A percentile compares a stretch with the other conserved stretches of the same genome.
These are phyloP conservation scores for Candida ovalis DNA, from an alignment of 805 yeast genomes.

Conservation along the genomic window DNA sequence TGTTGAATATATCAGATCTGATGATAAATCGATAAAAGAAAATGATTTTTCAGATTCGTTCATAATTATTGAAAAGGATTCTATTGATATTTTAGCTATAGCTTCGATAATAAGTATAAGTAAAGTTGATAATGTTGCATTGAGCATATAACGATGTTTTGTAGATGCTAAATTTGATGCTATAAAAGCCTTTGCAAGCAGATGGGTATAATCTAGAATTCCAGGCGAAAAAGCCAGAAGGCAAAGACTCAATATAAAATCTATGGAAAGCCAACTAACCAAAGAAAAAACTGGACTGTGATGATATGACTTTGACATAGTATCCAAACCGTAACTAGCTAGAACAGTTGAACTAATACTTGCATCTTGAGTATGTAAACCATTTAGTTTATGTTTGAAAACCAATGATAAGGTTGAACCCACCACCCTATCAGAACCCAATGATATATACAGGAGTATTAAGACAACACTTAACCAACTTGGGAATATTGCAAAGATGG, in stretches of 20 bases:
- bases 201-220: conserved; percentile 23
- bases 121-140: conserved; percentile 26
- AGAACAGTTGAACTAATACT: not conserved
- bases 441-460: conserved; percentile 18
- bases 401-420: conserved; percentile 26
- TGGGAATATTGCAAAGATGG: conserved; percentile 27
- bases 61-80: conserved; percentile 2
- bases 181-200: conserved; percentile 32
- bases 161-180: conserved; percentile 32
- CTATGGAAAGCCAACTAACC: conserved; percentile 13
- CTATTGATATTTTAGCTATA: conserved; percentile 1
- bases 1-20: conserved; percentile 12
- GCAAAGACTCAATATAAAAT: conserved; percentile 15
- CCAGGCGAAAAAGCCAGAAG: conserved; percentile 22
- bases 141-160: conserved; percentile 23
- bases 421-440: conserved; percentile 26
- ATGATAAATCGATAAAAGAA: conserved; percentile 1
- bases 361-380: conserved; percentile 8
- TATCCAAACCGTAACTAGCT: not conserved
- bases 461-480: conserved; percentile 23
- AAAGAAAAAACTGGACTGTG: not conserved
- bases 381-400: conserved; percentile 23
- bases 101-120: conserved; percentile 18
- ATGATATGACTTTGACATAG: not conserved
- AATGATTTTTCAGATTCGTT: conserved; percentile 1